Percentiles rank a stretch among this genome's conserved stretches.
Evolutionary conservation across 768 basidiomycete genomes (phyloP).

Genomic region (Xanthoconium stramineum): DNA sequence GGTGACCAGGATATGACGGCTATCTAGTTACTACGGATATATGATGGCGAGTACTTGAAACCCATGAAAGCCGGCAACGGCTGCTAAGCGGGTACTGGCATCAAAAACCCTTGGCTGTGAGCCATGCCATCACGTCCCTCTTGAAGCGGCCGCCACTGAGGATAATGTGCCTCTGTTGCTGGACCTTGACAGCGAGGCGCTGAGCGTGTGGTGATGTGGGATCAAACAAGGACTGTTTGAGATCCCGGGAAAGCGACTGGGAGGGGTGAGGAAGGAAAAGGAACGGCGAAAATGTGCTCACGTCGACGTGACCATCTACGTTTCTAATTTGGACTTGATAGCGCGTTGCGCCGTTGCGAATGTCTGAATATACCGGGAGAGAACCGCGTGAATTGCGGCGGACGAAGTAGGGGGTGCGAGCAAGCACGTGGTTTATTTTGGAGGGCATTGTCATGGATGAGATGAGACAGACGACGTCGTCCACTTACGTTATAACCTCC

Average conservation of each 20-base stretch:
- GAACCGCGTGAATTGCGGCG: conserved; percentile 63
- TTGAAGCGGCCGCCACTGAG: conserved; percentile 66
- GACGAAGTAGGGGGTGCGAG: conserved; percentile 47
- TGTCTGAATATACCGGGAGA: conserved; percentile 73
- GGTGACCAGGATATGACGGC: not conserved
- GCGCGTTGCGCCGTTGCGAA: conserved; percentile 63
- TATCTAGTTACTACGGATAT: conserved; percentile 12
- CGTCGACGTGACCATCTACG: conserved; percentile 60
- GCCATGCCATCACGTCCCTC: conserved; percentile 57
- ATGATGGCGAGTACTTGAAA: conserved; percentile 7
- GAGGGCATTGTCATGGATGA: conserved; percentile 6
- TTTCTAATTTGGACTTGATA: conserved; percentile 61
- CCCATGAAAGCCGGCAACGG: conserved; percentile 6
- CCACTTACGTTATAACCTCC: conserved; percentile 1
- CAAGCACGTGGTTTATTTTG: conserved; percentile 18
- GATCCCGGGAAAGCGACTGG: conserved; percentile 59
- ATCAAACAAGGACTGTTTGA: conserved; percentile 50
- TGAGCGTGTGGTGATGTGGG: conserved; percentile 42
- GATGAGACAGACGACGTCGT: not conserved
- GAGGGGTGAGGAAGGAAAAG: not conserved
- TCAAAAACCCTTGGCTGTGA: conserved; percentile 63
- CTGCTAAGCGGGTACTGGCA: conserved; percentile 10
- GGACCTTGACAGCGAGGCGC: conserved; percentile 47
- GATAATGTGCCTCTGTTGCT: conserved; percentile 50
- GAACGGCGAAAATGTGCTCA: conserved; percentile 31